Conservation (phyloP, 129 eudicot species). For the Helianthus tuberosus region DNA sequence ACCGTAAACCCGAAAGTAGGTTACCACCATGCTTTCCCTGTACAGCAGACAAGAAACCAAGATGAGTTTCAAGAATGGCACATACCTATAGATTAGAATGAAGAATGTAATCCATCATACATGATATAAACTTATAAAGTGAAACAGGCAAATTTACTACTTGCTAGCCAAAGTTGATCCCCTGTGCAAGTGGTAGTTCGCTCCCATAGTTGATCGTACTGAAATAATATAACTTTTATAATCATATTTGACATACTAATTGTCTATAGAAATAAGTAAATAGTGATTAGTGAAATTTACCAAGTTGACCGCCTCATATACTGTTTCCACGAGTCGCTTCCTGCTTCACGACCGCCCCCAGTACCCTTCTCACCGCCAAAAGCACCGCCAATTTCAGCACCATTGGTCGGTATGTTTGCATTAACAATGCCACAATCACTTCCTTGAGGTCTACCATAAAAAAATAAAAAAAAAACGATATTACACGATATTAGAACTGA, state of each 20-base stretch:
- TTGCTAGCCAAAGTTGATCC: slow-evolving; percentile 94
- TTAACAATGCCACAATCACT: slow-evolving; percentile 98
- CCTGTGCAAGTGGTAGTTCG: slow-evolving; percentile 92
- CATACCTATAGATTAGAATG: background rate
- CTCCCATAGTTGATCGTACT: slow-evolving; percentile 91
- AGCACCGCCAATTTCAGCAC: slow-evolving; percentile 99
- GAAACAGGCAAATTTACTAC: slow-evolving; percentile 25
- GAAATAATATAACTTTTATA: slow-evolving; percentile 7
- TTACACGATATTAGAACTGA: background rate
- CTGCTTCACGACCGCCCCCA: slow-evolving; percentile 99
- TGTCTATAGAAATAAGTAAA: background rate
- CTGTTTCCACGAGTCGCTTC: slow-evolving; percentile 99
- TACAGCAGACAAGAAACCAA: background rate
- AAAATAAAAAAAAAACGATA: background rate
- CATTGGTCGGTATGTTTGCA: slow-evolving; percentile 95
- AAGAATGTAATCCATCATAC: background rate
- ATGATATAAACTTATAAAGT: background rate
- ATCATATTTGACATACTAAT: background rate
- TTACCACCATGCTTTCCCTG: slow-evolving; percentile 14
- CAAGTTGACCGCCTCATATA: slow-evolving; percentile 99
- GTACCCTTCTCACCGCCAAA: slow-evolving; percentile 99
- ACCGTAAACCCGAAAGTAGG: background rate
- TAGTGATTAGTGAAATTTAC: slow-evolving; percentile 32
- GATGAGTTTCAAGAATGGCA: background rate
- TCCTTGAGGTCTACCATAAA: slow-evolving; percentile 74